Evolutionary conservation across 768 basidiomycete genomes (phyloP).

Genomic region (Phylloporus sp.): DNA sequence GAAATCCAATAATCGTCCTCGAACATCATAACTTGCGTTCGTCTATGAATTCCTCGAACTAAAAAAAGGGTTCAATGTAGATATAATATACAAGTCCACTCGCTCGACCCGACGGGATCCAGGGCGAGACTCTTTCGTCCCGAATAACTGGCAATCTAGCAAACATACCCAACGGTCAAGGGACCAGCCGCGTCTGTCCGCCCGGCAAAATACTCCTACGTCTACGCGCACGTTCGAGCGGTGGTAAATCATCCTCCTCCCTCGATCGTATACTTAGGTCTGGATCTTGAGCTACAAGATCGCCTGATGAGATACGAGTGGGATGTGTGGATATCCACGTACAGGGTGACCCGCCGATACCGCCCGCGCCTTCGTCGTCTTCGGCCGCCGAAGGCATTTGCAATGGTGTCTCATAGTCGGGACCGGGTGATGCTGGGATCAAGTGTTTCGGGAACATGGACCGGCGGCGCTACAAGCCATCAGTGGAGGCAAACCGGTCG

Average conservation of each 20-base stretch:
- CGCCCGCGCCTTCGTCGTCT: constrained; percentile 30
- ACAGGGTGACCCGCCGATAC: constrained; percentile 19
- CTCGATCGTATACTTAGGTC: constrained; percentile 22
- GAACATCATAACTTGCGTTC: no score
- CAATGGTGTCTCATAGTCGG: constrained; percentile 3
- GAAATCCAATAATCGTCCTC: no score
- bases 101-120: no score
- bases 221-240: constrained; percentile 64
- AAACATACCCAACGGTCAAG: not conserved
- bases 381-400: constrained; percentile 25
- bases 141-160: not conserved
- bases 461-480: constrained; percentile 52
- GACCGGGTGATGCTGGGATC: constrained; percentile 28
- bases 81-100: no score
- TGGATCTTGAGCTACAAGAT: constrained; percentile 19
- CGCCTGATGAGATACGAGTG: constrained; percentile 1
- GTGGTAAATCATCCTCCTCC: constrained; percentile 59
- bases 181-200: constrained; percentile 26
- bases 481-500: not conserved
- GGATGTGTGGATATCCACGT: constrained; percentile 9
- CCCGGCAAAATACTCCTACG: constrained; percentile 36
- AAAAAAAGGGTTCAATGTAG: no score
- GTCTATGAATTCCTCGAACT: no score
- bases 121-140: no score
- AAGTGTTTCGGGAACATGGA: constrained; percentile 68